phyloP scores from a whole-genome alignment of 2,329 filamentous ascomycete species.

The Emergomyces pasteurianus region DNA sequence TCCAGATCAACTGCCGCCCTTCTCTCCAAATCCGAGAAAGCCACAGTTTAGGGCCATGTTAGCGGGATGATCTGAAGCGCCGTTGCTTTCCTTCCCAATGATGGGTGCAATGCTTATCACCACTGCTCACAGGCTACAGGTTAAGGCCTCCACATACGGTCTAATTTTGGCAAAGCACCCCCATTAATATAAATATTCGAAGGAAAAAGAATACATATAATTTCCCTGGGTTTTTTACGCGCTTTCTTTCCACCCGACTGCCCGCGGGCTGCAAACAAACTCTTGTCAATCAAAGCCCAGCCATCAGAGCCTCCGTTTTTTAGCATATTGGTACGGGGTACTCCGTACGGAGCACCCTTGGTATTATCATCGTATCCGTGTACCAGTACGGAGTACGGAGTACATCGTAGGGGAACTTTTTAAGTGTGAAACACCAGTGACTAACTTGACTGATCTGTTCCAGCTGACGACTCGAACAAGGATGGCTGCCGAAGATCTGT shows the following conservation, averaged over 20 bases:
- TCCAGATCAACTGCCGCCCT: background rate
- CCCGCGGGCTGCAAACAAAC: background rate
- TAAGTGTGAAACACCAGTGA: background rate
- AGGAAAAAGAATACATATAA: background rate
- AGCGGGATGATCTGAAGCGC: background rate
- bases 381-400: background rate
- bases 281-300: background rate
- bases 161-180: background rate
- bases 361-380: background rate
- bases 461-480: background rate
- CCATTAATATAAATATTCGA: no score
- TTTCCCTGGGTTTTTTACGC: background rate
- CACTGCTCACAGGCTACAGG: background rate
- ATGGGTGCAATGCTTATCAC: background rate
- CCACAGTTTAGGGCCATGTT: background rate
- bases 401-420: background rate
- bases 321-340: background rate
- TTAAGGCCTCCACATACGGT: background rate
- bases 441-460: background rate
- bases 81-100: background rate
- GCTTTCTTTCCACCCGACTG: background rate
- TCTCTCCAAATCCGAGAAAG: background rate
- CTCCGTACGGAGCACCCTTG: no score
- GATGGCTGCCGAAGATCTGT: background rate
- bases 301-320: background rate